Evolutionary conservation across 179 eudicot genomes (phyloP), one percentile per base, ranked within the genome.

Genomic region (Camellia oleifera): DNA sequence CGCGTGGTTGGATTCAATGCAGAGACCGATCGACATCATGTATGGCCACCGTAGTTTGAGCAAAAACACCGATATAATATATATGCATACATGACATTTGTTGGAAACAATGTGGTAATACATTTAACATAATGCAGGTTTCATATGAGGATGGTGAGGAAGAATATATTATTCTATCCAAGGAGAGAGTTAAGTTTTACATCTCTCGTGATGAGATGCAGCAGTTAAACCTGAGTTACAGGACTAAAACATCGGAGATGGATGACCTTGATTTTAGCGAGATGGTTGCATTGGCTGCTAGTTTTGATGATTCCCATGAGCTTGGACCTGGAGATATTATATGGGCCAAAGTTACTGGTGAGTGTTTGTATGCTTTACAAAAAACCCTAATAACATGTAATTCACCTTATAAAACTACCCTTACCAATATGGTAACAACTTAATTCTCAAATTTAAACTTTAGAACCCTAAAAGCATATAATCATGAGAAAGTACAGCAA

Each of bases 271-370:
- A 92, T 81, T 91, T 90, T 80, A 83, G 88, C 74, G 93, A 91
- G 88, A 83, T 96, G 91, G 84, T 94, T 87, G 98, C 84, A 66
- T 74, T 94, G 84, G 98, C 99, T 73, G 98, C 98, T 79, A 90
- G 88, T 80, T 86, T 96, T 83, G 98, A 90, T 86, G 98, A 92
- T 69, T 86, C 90, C 81, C 91, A 89, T 73, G 99, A 91, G 61
- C 90, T 88, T 83, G 98, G 90, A 83, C 89, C 91, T 63, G 99
- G 97, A 65, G 98, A 96, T 83, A 89, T 92, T 45, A 92, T 96
- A 76, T 96, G 98, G 99, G 98, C 96, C 50, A 96, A 96, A 84
- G 88, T 96, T 81, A 87, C 97, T 15, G 98, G 99, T 96, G 82
- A 73, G 87, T 78, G 60, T 32, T 32, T 32, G 32, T 32, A 32